phyloP scores from a whole-genome alignment of 495 filamentous ascomycete species.

The Xylaria intraflava region DNA sequence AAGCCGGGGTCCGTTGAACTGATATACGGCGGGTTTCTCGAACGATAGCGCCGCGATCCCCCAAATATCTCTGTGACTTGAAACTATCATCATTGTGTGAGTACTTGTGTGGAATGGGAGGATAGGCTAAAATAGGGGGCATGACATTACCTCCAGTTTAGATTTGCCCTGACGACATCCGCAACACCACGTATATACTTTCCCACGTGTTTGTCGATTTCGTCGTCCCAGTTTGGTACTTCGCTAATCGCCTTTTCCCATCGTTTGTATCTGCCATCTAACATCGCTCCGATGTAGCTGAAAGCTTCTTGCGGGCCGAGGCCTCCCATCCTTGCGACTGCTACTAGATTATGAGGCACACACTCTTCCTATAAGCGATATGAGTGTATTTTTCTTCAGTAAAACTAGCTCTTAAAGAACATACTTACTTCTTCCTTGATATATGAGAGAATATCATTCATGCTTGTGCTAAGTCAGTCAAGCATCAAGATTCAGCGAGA shows the following conservation, averaged over 20 bases:
- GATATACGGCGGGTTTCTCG: background rate
- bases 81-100: background rate
- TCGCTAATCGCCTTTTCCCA: slow-evolving; percentile 29
- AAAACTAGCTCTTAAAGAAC: background rate
- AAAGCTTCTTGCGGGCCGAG: slow-evolving; percentile 28
- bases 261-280: slow-evolving; percentile 22
- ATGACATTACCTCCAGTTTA: slow-evolving; percentile 31
- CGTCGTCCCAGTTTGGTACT: slow-evolving; percentile 29
- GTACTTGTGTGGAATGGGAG: background rate
- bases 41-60: background rate
- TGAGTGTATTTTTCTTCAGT: background rate
- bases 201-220: slow-evolving; percentile 24
- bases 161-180: slow-evolving; percentile 26
- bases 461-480: background rate
- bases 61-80: slow-evolving; percentile 1
- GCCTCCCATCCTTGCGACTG: slow-evolving; percentile 22
- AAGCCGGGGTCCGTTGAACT: background rate
- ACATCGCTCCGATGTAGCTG: slow-evolving; percentile 21
- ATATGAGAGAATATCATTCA: slow-evolving; percentile 3
- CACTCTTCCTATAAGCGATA: slow-evolving; percentile 21
- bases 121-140: background rate
- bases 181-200: slow-evolving; percentile 30
- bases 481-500: background rate
- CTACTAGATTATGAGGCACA: slow-evolving; percentile 30
- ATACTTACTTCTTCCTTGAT: slow-evolving; percentile 1